Percentiles rank a stretch among this genome's conserved stretches.
phyloP scores from a whole-genome alignment of 2,329 filamentous ascomycete species.

The Penicillium nordicum region DNA sequence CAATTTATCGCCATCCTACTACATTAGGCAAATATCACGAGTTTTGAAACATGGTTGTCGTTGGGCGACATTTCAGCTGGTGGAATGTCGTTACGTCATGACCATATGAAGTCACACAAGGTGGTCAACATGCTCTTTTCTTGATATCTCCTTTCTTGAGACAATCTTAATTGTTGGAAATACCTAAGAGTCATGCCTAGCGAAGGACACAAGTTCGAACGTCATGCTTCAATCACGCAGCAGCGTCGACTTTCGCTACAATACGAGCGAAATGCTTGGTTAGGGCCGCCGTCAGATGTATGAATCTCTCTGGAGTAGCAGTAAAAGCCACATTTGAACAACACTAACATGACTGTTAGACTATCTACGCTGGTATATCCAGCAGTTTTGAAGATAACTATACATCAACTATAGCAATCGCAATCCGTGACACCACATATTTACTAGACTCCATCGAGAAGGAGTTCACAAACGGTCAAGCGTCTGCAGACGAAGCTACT shows the following conservation, averaged over 20 bases:
- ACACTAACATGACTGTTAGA: conserved; percentile 25
- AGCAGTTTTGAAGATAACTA: conserved; percentile 35
- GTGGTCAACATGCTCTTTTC: background rate
- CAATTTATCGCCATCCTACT: too few relatives aligned
- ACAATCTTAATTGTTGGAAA: background rate
- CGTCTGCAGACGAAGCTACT: conserved; percentile 48
- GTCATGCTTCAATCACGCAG: conserved; percentile 33
- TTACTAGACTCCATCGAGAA: conserved; percentile 68
- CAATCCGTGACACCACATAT: conserved; percentile 71
- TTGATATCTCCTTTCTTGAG: background rate
- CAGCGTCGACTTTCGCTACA: conserved; percentile 33
- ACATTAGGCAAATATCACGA: too few relatives aligned
- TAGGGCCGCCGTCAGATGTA: conserved; percentile 39
- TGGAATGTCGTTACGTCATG: conserved; percentile 13
- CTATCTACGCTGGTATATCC: conserved; percentile 43
- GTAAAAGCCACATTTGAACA: background rate
- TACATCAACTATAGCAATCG: conserved; percentile 61
- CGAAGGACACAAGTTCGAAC: conserved; percentile 10
- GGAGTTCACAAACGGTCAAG: conserved; percentile 49
- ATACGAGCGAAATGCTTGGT: conserved; percentile 35
- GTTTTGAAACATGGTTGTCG: background rate
- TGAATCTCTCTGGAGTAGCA: conserved; percentile 1
- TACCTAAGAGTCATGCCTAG: conserved; percentile 2
- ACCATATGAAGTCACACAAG: conserved; percentile 1
- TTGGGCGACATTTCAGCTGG: background rate